Base-by-base conservation (phyloP, 202 grass and related monocot species). In the Eragrostis tef region DNA sequence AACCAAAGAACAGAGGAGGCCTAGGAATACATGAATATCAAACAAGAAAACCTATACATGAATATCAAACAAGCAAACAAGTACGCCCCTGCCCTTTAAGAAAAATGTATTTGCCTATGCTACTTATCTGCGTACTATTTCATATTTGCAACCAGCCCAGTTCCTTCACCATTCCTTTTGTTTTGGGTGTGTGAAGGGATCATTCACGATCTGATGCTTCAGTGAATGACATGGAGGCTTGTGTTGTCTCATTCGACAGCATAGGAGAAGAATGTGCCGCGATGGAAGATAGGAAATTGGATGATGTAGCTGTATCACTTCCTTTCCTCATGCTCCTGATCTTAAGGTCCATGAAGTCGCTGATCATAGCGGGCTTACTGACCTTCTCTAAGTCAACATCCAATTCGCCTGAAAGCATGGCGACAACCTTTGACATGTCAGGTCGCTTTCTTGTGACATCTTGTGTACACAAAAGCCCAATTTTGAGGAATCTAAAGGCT, bases 391-490 rank as follows among this genome's bases (percentile, higher is more conserved):
- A 75, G 25, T 87, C 68, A 21, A 91, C 25, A 27, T 89, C 80
- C 16, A 13, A 24, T 63, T 85, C 56, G 10, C 88, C 91, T 12
- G 86, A 82, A 63, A 94, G 80, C 88, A 94, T 89, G 56, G 36
- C 9, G n/a, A 91, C 7, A 20, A 77, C 91, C 20, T 24, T 31
- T 17, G 77, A 79, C 88, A 94, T 91, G 25, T 69, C 48, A 9
- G 91, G 91, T 29, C 91, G 83, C 71, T 84, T 80, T 69, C 24
- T 89, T 64, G 57, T 87, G 67, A 71, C 46, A 14, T 94, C 91
- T 64, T 94, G 91, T 26, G 91, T 94, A 46, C 91, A 94, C 41
- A 94, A 21, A 24, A 94, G 83, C n/a, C 91, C 91, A 67, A 91
- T 15, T 86, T 89, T 89, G 49, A 94, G 85, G 73, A 91, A 85